Evolutionary conservation across 352 stramenopile genomes (phyloP), one percentile per base, ranked within the genome.

Genomic region (Plasmopara muralis): DNA sequence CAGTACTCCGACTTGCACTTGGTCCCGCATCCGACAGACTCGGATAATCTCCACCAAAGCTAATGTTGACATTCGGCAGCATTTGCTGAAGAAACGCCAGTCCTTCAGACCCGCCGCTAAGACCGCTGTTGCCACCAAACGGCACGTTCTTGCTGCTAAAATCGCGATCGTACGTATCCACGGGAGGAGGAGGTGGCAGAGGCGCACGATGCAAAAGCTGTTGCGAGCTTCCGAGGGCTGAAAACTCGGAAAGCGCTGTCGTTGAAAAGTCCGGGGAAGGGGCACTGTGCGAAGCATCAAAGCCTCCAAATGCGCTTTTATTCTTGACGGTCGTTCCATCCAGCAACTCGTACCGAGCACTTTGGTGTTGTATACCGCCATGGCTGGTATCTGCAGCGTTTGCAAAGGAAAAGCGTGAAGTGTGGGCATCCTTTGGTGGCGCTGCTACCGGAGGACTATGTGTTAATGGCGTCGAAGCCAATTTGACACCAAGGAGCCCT

Each of bases 1-100:
- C 50, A n/a, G 33, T 50, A n/a, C 50, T 37, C 37, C 48, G 60
- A 5, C 42, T 46, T 33, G 43, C 44, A 28, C 35, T 57, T 15
- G 55, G 40, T 28, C 40, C 50, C 25, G 41, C 12, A 10, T 49
- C 55, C 16, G 51, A 37, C n/a, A 59, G 14, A 28, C 49, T 69
- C 12, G 66, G 55, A 40, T 83, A 89, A 41, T 90, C 76, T 15
- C 77, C 76, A n/a, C 82, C 80, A 47, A 77, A 88, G 66, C 82
- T 93, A 47, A 93, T 93, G 66, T 93, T 90, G 29, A 93, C 82
- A 49, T 93, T 93, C 9, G 82, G 82, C 14, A 93, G 74, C 82
- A 93, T 93, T 53, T 89, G 77, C 72, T 93, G 82, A 28, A 93
- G 63, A 57, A 90, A 93, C 35, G 79, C 82, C 1, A 93, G 62